Base-by-base conservation (phyloP, 148 eudicot genomes). In the Heliamphora exappendiculata region DNA sequence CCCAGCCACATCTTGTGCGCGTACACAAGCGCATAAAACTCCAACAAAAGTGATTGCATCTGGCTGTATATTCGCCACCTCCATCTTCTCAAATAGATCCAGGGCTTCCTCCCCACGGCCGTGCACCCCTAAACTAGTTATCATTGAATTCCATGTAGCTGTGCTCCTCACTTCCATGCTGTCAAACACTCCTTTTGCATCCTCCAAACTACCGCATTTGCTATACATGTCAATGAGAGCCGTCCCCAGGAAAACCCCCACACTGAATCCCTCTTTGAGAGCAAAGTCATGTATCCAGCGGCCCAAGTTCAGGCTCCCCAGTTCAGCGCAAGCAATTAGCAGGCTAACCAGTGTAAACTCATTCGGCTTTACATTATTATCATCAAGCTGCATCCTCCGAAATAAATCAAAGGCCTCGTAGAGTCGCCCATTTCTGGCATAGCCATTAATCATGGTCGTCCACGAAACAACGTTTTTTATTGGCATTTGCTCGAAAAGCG, bases 161-260 rank as follows among this genome's bases (percentile, higher is more conserved):
- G 84, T 81, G 75, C 84, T 84, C 81, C 68, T 83, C 16, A 54
- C 67, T 67, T 85, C 86, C 94, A 90, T 88, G 64, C 77, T 36
- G 16, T 78, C 64, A 55, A 90, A 90, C 55, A 88, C 91, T 42
- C 73, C 72, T 62, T 78, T 80, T 3, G 91, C 94, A 76, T 84
- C 82, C 60, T 72, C 85, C 79, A 90, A 60, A 68, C 87, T 86
- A 78, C 91, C 94, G 78, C 94, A 90, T 75, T 90, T 90, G 77
- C 94, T 90, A 69, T 90, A 90, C 94, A 90, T 90, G 72, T 90
- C 91, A 64, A 90, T 75, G 24, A 90, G 91, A 1, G 94, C 90
- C 0, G 91, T 90, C 73, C 94, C 91, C 2, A 90, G 86, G 70
- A 82, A 90, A 16, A 71, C 81, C 36, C 86, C 86, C 78, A 88